Conservation (phyloP, 2,329 filamentous ascomycete genomes). For the Lachnellula subtilissima region DNA sequence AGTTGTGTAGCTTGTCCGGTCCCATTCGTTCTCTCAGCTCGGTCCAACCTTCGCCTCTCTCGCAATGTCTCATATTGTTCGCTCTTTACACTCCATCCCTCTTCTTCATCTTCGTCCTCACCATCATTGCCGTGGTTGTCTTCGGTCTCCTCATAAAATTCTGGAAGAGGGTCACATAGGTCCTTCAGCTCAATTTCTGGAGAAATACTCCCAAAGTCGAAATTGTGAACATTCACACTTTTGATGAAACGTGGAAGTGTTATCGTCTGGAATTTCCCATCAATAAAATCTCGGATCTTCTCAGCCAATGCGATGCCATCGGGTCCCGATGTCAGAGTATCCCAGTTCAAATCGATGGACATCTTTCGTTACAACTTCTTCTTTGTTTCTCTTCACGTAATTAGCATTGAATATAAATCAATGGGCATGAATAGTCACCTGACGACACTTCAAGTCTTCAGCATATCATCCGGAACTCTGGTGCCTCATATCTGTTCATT, state of each 20-base stretch:
- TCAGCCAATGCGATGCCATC: conserved; percentile 83
- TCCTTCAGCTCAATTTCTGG: conserved; percentile 92
- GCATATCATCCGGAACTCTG: too few relatives aligned
- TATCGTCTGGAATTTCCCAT: conserved; percentile 91
- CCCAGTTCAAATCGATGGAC: conserved; percentile 98
- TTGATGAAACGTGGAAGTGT: conserved; percentile 93
- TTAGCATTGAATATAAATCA: too few relatives aligned
- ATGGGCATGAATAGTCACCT: too few relatives aligned
- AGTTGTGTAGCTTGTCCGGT: conserved; percentile 15
- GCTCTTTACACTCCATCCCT: conserved; percentile 23
- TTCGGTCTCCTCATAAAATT: conserved; percentile 87
- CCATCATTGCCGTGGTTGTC: conserved; percentile 57
- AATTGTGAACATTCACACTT: conserved; percentile 88
- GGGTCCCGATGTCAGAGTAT: conserved; percentile 80
- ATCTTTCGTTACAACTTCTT: conserved; percentile 43
- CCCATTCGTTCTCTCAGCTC: conserved; percentile 31
- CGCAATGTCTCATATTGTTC: conserved; percentile 24
- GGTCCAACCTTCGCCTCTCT: conserved; percentile 34
- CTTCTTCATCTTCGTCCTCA: conserved; percentile 43
- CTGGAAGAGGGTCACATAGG: conserved; percentile 88
- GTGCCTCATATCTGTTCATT: too few relatives aligned
- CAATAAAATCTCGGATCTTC: conserved; percentile 85
- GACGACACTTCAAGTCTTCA: too few relatives aligned
- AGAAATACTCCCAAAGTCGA: conserved; percentile 80
- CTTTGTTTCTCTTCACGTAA: too few relatives aligned